Evolutionary conservation across 2,329 filamentous ascomycete species (phyloP).

Genomic region (Coniochaeta hoffmannii): DNA sequence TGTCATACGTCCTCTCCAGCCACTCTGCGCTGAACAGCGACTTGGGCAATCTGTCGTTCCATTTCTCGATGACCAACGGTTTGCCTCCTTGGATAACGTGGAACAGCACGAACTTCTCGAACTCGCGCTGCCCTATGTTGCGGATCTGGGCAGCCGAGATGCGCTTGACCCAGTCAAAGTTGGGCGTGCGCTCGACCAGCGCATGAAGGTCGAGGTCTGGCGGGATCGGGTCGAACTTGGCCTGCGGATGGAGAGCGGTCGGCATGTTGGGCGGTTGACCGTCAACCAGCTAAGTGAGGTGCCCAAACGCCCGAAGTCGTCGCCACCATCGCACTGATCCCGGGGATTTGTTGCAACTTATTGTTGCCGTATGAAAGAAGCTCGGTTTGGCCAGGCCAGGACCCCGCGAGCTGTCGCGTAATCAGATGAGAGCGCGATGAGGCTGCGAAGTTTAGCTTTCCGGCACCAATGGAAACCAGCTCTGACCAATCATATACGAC

Average conservation of each 20-base stretch:
- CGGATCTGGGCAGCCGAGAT: conserved; percentile 74
- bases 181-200: conserved; percentile 70
- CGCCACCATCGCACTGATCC: too few species aligned
- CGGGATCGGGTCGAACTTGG: conserved; percentile 85
- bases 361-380: not conserved
- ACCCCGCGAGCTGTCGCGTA: not conserved
- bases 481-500: not conserved
- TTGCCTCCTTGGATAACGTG: conserved; percentile 82
- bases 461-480: not conserved
- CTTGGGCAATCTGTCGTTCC: conserved; percentile 66
- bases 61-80: conserved; percentile 86
- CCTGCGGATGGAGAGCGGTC: conserved; percentile 64
- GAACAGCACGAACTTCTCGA: conserved; percentile 76
- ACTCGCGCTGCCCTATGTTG: conserved; percentile 65
- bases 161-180: conserved; percentile 80
- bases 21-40: conserved; percentile 74
- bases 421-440: not conserved
- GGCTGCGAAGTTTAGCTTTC: not conserved
- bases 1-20: conserved; percentile 71
- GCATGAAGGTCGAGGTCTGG: conserved; percentile 72
- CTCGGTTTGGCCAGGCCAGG: not conserved
- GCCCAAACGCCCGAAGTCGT: not conserved
- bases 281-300: conserved; percentile 6
- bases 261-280: conserved; percentile 52
- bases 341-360: too few species aligned